These are phyloP conservation scores for Penicillium cataractarum DNA, from an alignment of 495 filamentous ascomycete genomes.

Conservation along the genomic window DNA sequence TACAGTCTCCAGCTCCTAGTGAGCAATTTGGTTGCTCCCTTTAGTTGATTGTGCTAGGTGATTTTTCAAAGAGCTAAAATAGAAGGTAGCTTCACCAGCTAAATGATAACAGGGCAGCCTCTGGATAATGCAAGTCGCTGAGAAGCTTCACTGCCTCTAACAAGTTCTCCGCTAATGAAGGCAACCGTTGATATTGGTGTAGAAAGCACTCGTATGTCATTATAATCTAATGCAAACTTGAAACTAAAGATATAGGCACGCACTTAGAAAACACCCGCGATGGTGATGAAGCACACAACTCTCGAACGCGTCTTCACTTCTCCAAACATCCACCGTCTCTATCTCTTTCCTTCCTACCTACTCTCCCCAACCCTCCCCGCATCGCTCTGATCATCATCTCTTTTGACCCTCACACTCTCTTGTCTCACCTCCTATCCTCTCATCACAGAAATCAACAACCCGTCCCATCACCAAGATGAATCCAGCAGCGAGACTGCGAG, in stretches of 20 bases:
- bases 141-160: background rate
- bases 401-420: background rate
- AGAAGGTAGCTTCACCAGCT: constrained; percentile 1
- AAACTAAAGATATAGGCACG: background rate
- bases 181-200: background rate
- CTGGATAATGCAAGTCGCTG: background rate
- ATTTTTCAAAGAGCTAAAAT: background rate
- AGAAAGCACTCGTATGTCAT: background rate
- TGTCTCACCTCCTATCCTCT: background rate
- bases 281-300: background rate
- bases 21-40: too few relatives aligned
- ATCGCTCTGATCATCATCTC: background rate
- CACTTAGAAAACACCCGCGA: background rate
- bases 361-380: background rate
- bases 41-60: background rate
- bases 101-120: background rate
- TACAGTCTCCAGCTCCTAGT: background rate
- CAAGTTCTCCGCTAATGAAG: background rate
- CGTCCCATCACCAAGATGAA: constrained; percentile 1
- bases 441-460: background rate
- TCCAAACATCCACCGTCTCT: background rate
- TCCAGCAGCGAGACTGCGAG: background rate
- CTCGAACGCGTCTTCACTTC: background rate
- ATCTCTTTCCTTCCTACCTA: background rate
- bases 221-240: background rate